Evolutionary conservation across 768 basidiomycete genomes (phyloP).

Genomic region (Tricholoma flavovirens): DNA sequence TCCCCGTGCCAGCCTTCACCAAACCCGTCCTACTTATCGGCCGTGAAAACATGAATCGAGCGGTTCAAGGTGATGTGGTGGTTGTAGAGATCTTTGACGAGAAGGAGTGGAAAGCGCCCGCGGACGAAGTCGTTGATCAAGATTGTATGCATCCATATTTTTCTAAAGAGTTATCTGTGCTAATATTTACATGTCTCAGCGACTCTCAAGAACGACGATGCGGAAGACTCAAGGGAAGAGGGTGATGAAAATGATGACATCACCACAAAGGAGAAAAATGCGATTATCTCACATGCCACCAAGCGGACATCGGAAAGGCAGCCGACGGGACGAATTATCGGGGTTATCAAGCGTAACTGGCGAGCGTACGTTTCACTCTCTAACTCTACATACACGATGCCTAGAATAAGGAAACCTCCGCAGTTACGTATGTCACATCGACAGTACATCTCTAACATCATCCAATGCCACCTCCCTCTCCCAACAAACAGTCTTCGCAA

Average conservation of each 20-base stretch:
- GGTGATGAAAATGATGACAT: constrained; percentile 38
- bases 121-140: constrained; percentile 91
- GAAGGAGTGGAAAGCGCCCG: constrained; percentile 87
- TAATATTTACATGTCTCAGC: constrained; percentile 34
- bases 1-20: constrained; percentile 63
- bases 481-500: constrained; percentile 90
- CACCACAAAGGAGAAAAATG: constrained; percentile 36
- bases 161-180: background rate
- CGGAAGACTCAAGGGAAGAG: constrained; percentile 66
- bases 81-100: constrained; percentile 85
- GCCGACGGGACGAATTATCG: constrained; percentile 89
- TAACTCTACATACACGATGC: background rate
- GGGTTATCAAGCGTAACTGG: constrained; percentile 94
- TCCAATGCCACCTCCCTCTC: constrained; percentile 72
- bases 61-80: constrained; percentile 90
- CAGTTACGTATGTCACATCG: constrained; percentile 94
- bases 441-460: constrained; percentile 80
- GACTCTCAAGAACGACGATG: constrained; percentile 82
- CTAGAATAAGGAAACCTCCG: background rate
- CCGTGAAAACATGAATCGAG: constrained; percentile 91
- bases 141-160: constrained; percentile 50
- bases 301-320: constrained; percentile 55
- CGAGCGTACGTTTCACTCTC: constrained; percentile 59
- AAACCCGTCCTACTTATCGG: constrained; percentile 84
- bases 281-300: constrained; percentile 29